Evolutionary conservation across 345 rosid genomes (phyloP), one percentile per base, ranked within the genome.

Genomic region (Linum trigynum): DNA sequence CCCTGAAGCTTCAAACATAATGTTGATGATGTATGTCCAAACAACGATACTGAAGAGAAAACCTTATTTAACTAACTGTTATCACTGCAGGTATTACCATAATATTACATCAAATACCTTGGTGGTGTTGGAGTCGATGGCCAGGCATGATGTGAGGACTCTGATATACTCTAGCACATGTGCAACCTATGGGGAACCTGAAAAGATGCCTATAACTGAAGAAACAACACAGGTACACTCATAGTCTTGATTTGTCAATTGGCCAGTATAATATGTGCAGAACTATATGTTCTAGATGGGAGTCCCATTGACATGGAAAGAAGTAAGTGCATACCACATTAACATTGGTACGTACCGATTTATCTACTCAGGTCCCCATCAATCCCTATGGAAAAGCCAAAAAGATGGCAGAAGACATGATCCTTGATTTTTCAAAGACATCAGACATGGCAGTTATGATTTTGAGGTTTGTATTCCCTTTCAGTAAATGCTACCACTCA

Each of bases 341-440:
- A 43, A 5, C 50, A 43, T 43, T 48, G 2, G 64, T 50, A 10
- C 38, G 17, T 72, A 15, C 55, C 51, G 36, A 6, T 55, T 17
- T 53, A 62, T 64, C 5, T 68, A 63, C 41, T 65, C 76, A 94
- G 97, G 77, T 78, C 10, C 96, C 99, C 0, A 94, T 90, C 65
- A 94, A 94, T 75, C 99, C 99, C 35, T 94, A 90, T 63, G 99
- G 99, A 65, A 94, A 90, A 83, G 97, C 97, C 60, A 94, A 94
- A 80, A 94, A 88, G 78, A 94, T 94, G 99, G 90, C 99, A 2
- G 99, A 94, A 79, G 99, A 94, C 74, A 85, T 94, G 72, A 90
- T 94, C 63, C 79, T 90, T 43, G 99, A 94, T 75, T 90, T 88
- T 79, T 88, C 92, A 6, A 94, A 85, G 71, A 88, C 81, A 73